Conservation (phyloP, 1,284 basidiomycete species). For the Trametes versicolor region DNA sequence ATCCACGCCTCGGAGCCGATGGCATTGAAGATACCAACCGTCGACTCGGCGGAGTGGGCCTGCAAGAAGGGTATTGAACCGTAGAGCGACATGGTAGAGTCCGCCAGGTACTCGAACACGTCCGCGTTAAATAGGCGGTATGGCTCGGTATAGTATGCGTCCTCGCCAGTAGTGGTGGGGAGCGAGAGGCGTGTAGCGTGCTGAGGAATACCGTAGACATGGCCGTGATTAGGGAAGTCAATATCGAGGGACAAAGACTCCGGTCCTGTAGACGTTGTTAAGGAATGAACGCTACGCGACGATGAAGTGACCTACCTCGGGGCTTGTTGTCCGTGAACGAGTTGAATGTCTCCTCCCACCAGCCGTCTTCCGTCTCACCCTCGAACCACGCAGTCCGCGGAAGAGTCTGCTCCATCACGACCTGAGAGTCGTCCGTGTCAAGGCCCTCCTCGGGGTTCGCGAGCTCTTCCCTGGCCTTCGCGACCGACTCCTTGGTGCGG, state of each 20-base stretch:
- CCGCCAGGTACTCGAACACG: constrained; percentile 96
- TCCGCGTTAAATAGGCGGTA: constrained; percentile 97
- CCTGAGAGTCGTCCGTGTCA: constrained; percentile 56
- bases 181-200: constrained; percentile 93
- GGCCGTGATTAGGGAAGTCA: constrained; percentile 89
- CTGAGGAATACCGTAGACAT: constrained; percentile 96
- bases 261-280: constrained; percentile 67
- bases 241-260: constrained; percentile 95
- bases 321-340: constrained; percentile 94
- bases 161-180: constrained; percentile 82
- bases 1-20: constrained; percentile 96
- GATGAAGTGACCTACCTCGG: constrained; percentile 69
- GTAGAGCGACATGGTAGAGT: constrained; percentile 92
- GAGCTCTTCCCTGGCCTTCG: constrained; percentile 48
- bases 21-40: constrained; percentile 93
- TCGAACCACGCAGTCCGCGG: constrained; percentile 83
- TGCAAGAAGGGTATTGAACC: constrained; percentile 95
- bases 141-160: constrained; percentile 84
- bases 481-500: constrained; percentile 68
- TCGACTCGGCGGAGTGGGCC: constrained; percentile 86
- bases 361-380: constrained; percentile 82
- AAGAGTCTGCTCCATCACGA: constrained; percentile 61
- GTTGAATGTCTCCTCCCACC: constrained; percentile 91
- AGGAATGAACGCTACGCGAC: not conserved
- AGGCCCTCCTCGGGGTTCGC: constrained; percentile 50